phyloP scores from a whole-genome alignment of 805 yeast species.

The Candida vaughaniae region DNA sequence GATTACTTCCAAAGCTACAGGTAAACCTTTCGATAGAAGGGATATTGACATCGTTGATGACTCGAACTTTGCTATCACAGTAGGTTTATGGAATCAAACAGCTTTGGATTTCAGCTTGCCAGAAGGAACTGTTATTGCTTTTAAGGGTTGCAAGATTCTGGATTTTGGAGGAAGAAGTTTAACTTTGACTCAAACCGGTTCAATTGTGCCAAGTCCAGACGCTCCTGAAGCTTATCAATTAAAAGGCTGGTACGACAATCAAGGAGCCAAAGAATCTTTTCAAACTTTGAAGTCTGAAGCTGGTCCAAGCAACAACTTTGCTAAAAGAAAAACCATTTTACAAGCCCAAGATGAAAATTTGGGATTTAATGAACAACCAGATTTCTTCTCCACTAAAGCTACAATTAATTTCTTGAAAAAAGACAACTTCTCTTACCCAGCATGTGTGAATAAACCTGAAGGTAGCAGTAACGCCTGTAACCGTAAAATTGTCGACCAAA shows the following conservation, averaged over 20 bases:
- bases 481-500: slow-evolving; percentile 75
- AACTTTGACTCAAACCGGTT: slow-evolving; percentile 76
- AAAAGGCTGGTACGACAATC: slow-evolving; percentile 93
- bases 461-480: slow-evolving; percentile 48
- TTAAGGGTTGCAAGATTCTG: slow-evolving; percentile 85
- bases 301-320: slow-evolving; percentile 37
- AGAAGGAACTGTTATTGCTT: slow-evolving; percentile 82
- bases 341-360: slow-evolving; percentile 65
- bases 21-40: slow-evolving; percentile 89
- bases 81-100: slow-evolving; percentile 88
- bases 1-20: slow-evolving; percentile 82
- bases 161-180: slow-evolving; percentile 87
- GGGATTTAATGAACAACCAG: slow-evolving; percentile 77
- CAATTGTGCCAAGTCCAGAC: slow-evolving; percentile 80
- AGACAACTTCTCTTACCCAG: slow-evolving; percentile 84
- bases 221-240: slow-evolving; percentile 81
- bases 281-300: slow-evolving; percentile 58
- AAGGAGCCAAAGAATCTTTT: slow-evolving; percentile 65
- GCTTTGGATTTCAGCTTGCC: slow-evolving; percentile 76
- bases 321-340: slow-evolving; percentile 62
- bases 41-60: slow-evolving; percentile 86
- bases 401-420: slow-evolving; percentile 67
- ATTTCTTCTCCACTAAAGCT: slow-evolving; percentile 74
- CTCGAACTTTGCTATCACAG: slow-evolving; percentile 66
- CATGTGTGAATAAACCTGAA: slow-evolving; percentile 61